Evolutionary conservation across 1,139 yeast species (phyloP).

Genomic region (Pneumocystis carinii): DNA sequence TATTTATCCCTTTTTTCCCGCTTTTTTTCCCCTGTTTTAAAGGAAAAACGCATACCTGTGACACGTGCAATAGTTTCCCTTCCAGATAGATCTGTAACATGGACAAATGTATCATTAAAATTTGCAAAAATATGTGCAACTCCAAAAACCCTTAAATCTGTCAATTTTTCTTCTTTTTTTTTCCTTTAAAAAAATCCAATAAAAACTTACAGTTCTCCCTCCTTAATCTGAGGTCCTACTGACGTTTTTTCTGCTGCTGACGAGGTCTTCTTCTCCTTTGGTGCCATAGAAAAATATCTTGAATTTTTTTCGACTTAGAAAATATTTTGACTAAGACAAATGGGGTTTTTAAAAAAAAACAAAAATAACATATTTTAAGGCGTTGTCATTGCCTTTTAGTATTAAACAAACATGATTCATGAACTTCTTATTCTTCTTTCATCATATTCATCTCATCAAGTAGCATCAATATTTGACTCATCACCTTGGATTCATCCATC

Average conservation of each 20-base stretch:
- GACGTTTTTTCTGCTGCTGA: not conserved
- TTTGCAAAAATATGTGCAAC: conserved; percentile 99
- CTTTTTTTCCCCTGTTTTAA: no score
- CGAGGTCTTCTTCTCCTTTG: not conserved
- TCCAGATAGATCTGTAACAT: conserved; percentile 98
- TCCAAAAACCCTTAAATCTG: conserved; percentile 59
- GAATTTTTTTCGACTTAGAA: no score
- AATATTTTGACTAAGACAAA: no score
- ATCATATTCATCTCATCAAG: no score
- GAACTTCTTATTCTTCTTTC: no score
- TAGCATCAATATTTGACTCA: no score
- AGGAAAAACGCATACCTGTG: conserved; percentile 35
- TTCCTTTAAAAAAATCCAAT: not conserved
- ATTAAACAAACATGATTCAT: no score
- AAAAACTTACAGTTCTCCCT: conserved; percentile 2
- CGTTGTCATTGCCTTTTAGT: no score
- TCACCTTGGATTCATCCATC: no score
- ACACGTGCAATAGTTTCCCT: conserved; percentile 99
- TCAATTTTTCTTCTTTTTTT: not conserved
- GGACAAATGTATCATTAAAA: conserved; percentile 99
- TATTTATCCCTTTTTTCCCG: no score
- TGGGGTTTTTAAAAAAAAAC: no score
- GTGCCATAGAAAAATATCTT: not conserved
- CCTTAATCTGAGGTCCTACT: conserved; percentile 1
- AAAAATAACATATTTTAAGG: no score